Evolutionary conservation across 2,329 filamentous ascomycete species (phyloP).

Genomic region (Trichoderma atrobrunneum): DNA sequence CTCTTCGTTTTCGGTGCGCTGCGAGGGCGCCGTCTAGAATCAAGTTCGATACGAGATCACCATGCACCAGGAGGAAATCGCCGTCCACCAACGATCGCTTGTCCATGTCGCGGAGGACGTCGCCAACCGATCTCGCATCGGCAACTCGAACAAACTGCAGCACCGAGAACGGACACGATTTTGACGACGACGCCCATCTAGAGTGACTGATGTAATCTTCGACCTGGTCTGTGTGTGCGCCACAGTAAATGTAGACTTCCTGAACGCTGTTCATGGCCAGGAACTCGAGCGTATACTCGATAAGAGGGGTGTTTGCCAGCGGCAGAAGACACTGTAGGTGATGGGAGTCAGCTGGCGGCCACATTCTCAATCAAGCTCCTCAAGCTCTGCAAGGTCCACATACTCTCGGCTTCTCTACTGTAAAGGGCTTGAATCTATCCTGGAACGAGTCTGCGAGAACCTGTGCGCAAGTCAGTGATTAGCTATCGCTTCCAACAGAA

Average conservation of each 20-base stretch:
- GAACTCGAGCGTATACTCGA: slow-evolving; percentile 97
- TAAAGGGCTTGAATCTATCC: slow-evolving; percentile 85
- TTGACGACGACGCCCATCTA: slow-evolving; percentile 60
- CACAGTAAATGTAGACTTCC: slow-evolving; percentile 89
- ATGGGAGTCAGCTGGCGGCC: background rate
- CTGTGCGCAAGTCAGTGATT: slow-evolving; percentile 41
- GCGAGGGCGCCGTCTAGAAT: slow-evolving; percentile 76
- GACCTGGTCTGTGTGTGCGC: slow-evolving; percentile 80
- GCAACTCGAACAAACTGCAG: slow-evolving; percentile 82
- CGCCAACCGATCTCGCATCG: slow-evolving; percentile 81
- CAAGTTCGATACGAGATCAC: slow-evolving; percentile 88
- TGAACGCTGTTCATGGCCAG: slow-evolving; percentile 93
- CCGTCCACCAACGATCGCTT: slow-evolving; percentile 78
- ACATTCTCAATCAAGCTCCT: background rate
- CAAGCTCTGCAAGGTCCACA: background rate
- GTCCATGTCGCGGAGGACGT: slow-evolving; percentile 92
- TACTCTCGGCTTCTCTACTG: slow-evolving; percentile 81
- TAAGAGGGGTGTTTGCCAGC: slow-evolving; percentile 87
- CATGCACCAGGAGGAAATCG: slow-evolving; percentile 90
- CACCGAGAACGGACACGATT: slow-evolving; percentile 65
- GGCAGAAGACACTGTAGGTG: slow-evolving; percentile 78
- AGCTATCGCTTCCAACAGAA: slow-evolving; percentile 17
- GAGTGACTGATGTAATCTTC: slow-evolving; percentile 83
- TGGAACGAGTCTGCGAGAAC: slow-evolving; percentile 94
- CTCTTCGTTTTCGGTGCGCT: slow-evolving; percentile 75